Evolutionary conservation across 352 stramenopile species (phyloP).

Genomic region (Phytopythium boreale): DNA sequence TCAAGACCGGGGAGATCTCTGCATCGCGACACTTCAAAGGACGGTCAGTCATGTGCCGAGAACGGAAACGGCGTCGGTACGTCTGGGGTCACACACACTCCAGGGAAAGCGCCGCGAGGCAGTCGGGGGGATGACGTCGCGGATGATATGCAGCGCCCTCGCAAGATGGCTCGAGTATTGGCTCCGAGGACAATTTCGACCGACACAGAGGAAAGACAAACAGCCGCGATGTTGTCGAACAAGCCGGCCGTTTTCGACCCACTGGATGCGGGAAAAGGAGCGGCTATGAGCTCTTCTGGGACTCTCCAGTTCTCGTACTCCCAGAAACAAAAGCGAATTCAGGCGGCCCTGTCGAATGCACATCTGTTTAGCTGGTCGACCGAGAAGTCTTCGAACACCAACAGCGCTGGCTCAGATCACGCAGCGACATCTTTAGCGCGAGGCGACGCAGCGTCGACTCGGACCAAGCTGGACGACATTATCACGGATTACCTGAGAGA

Average conservation of each 20-base stretch:
- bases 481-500: conserved; percentile 86
- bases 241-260: neutral
- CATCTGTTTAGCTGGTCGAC: conserved; percentile 25
- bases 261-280: neutral
- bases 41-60: neutral
- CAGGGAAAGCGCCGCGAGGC: neutral
- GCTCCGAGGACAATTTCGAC: neutral
- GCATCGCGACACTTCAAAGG: neutral
- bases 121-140: neutral
- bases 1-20: neutral
- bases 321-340: conserved; percentile 34
- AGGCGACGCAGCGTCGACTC: conserved; percentile 4
- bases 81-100: neutral
- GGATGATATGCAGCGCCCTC: conserved; percentile 5
- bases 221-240: neutral
- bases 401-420: neutral
- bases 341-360: conserved; percentile 16
- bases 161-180: conserved; percentile 6
- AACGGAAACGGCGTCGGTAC: neutral
- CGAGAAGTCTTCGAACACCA: neutral
- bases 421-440: neutral
- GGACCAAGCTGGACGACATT: conserved; percentile 75
- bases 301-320: conserved; percentile 8
- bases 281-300: no score
- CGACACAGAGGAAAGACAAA: neutral